These are phyloP conservation scores for Macrophomina pseudophaseolina DNA, from an alignment of 2,329 filamentous ascomycete genomes.

Conservation along the genomic window DNA sequence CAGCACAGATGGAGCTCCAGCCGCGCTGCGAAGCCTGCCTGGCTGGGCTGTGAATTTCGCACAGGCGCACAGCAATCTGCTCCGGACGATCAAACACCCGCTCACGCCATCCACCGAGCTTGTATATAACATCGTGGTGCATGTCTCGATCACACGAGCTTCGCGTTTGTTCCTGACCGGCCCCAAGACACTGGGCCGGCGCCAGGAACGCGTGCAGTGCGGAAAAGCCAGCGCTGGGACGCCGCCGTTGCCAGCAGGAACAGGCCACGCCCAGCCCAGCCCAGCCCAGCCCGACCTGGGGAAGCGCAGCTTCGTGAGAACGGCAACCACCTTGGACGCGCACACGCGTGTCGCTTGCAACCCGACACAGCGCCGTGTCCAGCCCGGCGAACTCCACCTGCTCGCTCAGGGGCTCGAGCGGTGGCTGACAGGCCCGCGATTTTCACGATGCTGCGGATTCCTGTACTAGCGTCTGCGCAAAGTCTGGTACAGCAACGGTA, in stretches of 20 bases:
- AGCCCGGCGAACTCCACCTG: conserved; percentile 15
- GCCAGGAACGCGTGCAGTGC: conserved; percentile 11
- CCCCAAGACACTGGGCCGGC: background rate
- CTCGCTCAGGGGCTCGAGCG: conserved; percentile 20
- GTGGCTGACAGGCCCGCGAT: conserved; percentile 6
- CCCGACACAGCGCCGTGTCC: conserved; percentile 20
- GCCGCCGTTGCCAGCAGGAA: conserved; percentile 2
- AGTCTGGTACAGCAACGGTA: background rate
- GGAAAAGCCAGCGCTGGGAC: conserved; percentile 3
- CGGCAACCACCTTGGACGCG: background rate
- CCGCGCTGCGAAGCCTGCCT: conserved; percentile 14
- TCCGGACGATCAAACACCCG: conserved; percentile 27
- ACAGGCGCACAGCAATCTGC: conserved; percentile 15
- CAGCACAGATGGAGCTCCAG: conserved; percentile 25
- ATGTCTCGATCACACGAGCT: conserved; percentile 20
- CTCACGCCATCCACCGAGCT: conserved; percentile 14
- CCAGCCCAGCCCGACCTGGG: conserved; percentile 9
- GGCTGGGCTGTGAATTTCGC: conserved; percentile 20
- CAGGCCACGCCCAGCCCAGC: conserved; percentile 15
- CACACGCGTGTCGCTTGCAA: conserved; percentile 22
- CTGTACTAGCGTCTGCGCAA: background rate
- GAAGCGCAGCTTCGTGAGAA: background rate
- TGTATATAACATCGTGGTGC: conserved; percentile 17
- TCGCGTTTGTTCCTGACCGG: conserved; percentile 9
- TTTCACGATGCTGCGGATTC: background rate